phyloP scores from a whole-genome alignment of 2,329 filamentous ascomycete genomes.

The Colletotrichum sp. region DNA sequence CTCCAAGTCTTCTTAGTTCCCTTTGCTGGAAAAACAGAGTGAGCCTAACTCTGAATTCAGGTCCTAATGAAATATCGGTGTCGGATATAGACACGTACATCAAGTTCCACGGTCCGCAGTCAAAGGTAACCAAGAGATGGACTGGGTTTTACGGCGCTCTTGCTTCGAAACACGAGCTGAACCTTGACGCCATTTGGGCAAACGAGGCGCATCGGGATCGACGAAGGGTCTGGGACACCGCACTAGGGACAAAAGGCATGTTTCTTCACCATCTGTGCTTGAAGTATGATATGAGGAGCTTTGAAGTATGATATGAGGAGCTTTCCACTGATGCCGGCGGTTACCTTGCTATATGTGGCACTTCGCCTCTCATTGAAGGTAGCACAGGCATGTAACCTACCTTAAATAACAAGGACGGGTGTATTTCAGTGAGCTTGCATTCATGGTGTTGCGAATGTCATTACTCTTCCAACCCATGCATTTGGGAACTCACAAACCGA shows the following conservation, averaged over 20 bases:
- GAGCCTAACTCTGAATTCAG: not conserved
- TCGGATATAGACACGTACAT: conserved; percentile 20
- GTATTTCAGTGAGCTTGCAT: not conserved
- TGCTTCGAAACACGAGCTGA: conserved; percentile 20
- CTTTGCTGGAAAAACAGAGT: too few species aligned
- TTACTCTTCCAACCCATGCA: not conserved
- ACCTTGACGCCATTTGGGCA: conserved; percentile 25
- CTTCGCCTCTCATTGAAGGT: not conserved
- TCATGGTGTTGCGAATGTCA: not conserved
- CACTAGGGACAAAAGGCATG: conserved; percentile 25
- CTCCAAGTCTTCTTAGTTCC: too few species aligned
- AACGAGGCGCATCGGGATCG: conserved; percentile 27
- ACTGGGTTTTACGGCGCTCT: conserved; percentile 25
- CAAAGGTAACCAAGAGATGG: conserved; percentile 23
- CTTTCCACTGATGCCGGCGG: not conserved
- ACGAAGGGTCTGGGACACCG: conserved; percentile 29
- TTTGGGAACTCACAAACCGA: not conserved
- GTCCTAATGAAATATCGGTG: conserved; percentile 26
- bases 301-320: not conserved
- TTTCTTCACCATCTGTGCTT: not conserved
- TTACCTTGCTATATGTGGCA: not conserved
- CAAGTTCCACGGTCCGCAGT: conserved; percentile 25
- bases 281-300: not conserved
- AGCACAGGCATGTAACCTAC: not conserved
- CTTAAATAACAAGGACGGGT: not conserved